phyloP scores from a whole-genome alignment of 331 rosid genomes.

The Stylosanthes scabra region DNA sequence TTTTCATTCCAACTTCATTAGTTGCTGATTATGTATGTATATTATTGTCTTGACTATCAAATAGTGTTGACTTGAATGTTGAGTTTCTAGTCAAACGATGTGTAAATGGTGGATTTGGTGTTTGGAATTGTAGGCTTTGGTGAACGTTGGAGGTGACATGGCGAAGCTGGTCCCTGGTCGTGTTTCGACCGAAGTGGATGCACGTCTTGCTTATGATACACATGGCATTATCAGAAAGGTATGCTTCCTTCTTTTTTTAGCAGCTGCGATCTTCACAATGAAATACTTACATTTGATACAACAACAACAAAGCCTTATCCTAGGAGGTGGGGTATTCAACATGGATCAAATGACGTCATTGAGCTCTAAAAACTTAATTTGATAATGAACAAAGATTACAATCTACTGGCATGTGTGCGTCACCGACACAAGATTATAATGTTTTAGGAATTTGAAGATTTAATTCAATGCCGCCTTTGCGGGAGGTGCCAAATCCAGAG shows the following conservation, averaged over 20 bases:
- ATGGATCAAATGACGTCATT: too few relatives aligned
- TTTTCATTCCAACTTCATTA: neutral
- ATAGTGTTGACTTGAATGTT: neutral
- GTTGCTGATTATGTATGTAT: constrained; percentile 1
- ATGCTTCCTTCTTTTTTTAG: constrained; percentile 22
- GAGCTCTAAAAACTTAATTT: neutral
- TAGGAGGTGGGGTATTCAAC: too few relatives aligned
- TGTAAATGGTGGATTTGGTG: constrained; percentile 22
- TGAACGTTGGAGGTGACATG: constrained; percentile 85
- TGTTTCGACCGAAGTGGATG: constrained; percentile 97
- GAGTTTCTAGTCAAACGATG: neutral
- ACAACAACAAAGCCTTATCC: too few relatives aligned
- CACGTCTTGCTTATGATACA: constrained; percentile 91
- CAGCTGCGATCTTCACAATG: constrained; percentile 12
- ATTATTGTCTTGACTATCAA: neutral
- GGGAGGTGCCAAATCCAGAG: constrained; percentile 5
- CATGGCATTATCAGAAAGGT: constrained; percentile 90
- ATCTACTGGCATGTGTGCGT: constrained; percentile 3
- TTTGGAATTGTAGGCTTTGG: constrained; percentile 73
- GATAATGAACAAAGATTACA: neutral
- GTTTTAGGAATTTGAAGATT: constrained; percentile 9
- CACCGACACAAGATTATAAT: constrained; percentile 26
- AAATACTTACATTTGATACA: neutral
- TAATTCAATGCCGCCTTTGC: constrained; percentile 15
- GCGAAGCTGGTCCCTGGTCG: constrained; percentile 92